A percentile compares a stretch with the other conserved stretches of the same genome.
Evolutionary conservation across 2,329 filamentous ascomycete species (phyloP).

Genomic region (Penicillium oxalicum): DNA sequence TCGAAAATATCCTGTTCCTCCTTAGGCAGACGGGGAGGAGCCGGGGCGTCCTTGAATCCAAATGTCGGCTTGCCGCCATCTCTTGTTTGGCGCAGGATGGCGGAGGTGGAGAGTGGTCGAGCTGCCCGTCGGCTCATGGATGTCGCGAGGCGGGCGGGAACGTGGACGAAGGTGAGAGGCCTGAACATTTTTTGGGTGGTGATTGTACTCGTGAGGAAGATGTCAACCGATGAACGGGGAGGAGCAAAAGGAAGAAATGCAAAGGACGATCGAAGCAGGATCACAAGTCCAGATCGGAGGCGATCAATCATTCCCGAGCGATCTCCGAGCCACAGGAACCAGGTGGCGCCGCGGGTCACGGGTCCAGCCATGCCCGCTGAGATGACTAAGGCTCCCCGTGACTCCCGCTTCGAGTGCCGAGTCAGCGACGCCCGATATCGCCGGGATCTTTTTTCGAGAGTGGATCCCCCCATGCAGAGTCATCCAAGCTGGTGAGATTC

Average conservation of each 20-base stretch:
- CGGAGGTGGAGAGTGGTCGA: constrained; percentile 25
- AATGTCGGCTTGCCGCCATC: constrained; percentile 26
- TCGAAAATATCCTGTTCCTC: constrained; percentile 89
- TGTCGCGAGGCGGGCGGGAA: constrained; percentile 42
- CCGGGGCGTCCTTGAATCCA: constrained; percentile 47
- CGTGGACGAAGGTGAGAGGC: constrained; percentile 15
- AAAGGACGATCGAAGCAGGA: too few relatives aligned
- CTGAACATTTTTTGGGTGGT: constrained; percentile 13
- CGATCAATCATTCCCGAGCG: background rate
- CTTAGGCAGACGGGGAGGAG: constrained; percentile 80
- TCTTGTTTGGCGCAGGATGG: constrained; percentile 16
- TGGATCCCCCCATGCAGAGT: constrained; percentile 7
- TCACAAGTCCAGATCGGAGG: too few relatives aligned
- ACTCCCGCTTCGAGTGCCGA: constrained; percentile 5
- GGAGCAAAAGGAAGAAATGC: too few relatives aligned
- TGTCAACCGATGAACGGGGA: too few relatives aligned
- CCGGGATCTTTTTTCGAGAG: constrained; percentile 13
- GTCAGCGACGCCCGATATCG: constrained; percentile 18
- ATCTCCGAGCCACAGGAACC: background rate
- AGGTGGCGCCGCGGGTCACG: constrained; percentile 4
- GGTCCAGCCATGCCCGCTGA: background rate
- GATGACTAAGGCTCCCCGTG: constrained; percentile 11
- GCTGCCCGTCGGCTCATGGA: constrained; percentile 20
- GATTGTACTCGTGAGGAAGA: background rate
- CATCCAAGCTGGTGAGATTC: constrained; percentile 2